phyloP scores from a whole-genome alignment of 2,329 filamentous ascomycete species.

The Fusarium drepaniforme region DNA sequence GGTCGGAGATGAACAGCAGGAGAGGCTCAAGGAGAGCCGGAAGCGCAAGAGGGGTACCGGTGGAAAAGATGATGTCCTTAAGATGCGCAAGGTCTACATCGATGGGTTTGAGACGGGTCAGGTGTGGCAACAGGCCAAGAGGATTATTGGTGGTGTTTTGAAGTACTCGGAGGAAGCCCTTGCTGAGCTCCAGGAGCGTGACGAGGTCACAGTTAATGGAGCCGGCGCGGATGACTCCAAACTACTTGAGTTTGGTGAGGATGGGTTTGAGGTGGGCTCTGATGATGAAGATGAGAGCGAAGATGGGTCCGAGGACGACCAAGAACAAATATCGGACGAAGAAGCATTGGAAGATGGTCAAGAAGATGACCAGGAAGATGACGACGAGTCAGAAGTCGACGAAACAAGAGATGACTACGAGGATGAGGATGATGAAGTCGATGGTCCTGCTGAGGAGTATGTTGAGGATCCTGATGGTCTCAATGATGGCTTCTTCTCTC shows the following conservation, averaged over 20 bases:
- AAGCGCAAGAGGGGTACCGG: constrained; percentile 79
- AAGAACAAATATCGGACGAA: constrained; percentile 39
- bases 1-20: constrained; percentile 78
- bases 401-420: constrained; percentile 50
- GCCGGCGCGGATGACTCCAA: constrained; percentile 51
- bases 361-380: constrained; percentile 51
- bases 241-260: constrained; percentile 42
- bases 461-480: constrained; percentile 79
- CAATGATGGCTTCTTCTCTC: constrained; percentile 98
- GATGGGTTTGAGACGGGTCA: constrained; percentile 90
- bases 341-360: constrained; percentile 39
- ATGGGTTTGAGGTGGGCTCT: constrained; percentile 48
- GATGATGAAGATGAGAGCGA: constrained; percentile 46
- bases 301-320: constrained; percentile 46
- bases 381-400: constrained; percentile 52
- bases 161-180: constrained; percentile 61
- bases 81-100: constrained; percentile 84
- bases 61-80: constrained; percentile 69
- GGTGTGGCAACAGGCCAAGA: constrained; percentile 93
- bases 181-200: constrained; percentile 61
- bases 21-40: constrained; percentile 76
- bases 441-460: constrained; percentile 61
- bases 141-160: constrained; percentile 75
- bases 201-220: constrained; percentile 58
- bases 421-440: constrained; percentile 54